Evolutionary conservation across 2,329 filamentous ascomycete genomes (phyloP), one percentile per base, ranked within the genome.

Genomic region (Ceratocystis cubensis): DNA sequence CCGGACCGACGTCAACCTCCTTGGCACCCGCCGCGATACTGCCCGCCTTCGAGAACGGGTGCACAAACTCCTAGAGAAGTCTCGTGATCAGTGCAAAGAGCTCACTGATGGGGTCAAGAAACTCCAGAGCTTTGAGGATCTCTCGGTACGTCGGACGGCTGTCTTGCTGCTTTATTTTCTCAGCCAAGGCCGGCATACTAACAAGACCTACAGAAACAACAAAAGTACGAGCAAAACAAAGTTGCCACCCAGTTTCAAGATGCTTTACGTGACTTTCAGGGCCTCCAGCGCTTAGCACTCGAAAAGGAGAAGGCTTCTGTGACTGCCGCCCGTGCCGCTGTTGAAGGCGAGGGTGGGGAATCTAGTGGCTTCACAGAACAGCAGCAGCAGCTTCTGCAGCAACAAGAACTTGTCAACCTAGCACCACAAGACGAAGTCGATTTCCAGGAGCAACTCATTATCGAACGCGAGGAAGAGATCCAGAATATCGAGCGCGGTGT

Each of bases 401-500:
- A 88, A 71, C 84, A 93, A 72, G 86, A 94, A 71, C 84, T 92
- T 71, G 80, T 88, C 13, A 89, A 90, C 66, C 81, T 97, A 7
- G 94, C 92, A 0, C 84, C 90, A 33, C 94, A 99, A 75, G 88
- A 91, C 71, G 95, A 99, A 73, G 94, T 99, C 56, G 93, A 99
- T 74, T 99, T 96, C 78, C 94, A 99, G 74, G 94, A 99, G 71
- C 87, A 88, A 17, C 80, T 99, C 67, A 99, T 99, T 73, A 87
- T 95, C 69, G 93, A 99, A 80, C 91, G 95, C 65, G 94, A 99
- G 76, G 86, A 91, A 67, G 94, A 99, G 78, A 99, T 99, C 71
- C 87, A 92, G 69, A 95, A 96, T 74, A 99, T 99, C 72, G 94
- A 97, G 78, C 92, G 96, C 76, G 91, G 89, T 66, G 94, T 99